Base-by-base conservation (phyloP, 1,284 basidiomycete species). In the Leccinum griseonigrum region DNA sequence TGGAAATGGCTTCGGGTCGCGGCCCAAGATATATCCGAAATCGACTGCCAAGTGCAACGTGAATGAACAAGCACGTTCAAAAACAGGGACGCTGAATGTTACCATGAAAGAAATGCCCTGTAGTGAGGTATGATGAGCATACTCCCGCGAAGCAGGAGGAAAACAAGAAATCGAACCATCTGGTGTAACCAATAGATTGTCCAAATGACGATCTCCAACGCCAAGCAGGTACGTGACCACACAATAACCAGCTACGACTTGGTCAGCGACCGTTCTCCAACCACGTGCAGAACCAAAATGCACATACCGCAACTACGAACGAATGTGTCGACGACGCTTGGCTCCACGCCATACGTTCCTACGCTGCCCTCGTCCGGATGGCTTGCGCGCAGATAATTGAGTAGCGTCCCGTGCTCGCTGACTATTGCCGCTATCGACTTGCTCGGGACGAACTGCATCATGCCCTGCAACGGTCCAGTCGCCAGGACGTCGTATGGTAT, bases 1-100 rank as follows among this genome's bases (percentile, higher is more conserved):
- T 4, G 97, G 95, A 73, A 97, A 98, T 0, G 96, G 95, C 74
- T 99, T 99, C 0, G 97, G 97, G 72, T 99, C 97, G 7, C 96
- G 90, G 3, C 97, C 97, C 8, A 99, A 84, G 69, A 99, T 99
- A 77, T 98, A 99, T 3, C 97, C 97, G 73, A 99, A 99, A 76
- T 99, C 97, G 66, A 99, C 97, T 95, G 69, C 0, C n/a, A 53
- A 38, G 46, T 56, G 48, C 34, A 46, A 22, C 46, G 26, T 51
- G 16, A 14, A 57, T 69, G 11, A 72, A 67, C 54, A 52, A 22
- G 54, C 16, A n/a, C 63, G 43, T 54, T 22, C 38, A 10, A 28
- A 43, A 9, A 26, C 4, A n/a, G 8, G 6, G 18, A 34, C 3
- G 2, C 2, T n/a, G n/a, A 32, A 57, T 18, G 57, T 52, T 72